A percentile compares a stretch with the other conserved stretches of the same genome.
Conservation (phyloP, 768 basidiomycete species). For the Pleurotus salmoneostramineus region DNA sequence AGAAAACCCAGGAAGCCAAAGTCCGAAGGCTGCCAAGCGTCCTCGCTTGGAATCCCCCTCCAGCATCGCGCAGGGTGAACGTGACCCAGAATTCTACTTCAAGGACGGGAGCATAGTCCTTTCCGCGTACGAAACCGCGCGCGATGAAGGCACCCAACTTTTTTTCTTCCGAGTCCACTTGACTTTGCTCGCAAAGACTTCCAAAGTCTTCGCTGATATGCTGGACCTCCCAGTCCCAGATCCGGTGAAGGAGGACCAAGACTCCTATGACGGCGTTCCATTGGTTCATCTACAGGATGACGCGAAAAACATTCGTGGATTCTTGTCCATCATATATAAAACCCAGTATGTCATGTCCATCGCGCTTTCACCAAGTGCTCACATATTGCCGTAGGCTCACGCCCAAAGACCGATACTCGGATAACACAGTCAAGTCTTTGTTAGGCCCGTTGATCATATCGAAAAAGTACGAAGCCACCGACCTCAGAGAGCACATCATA, state of each 20-base stretch:
- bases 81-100: not conserved
- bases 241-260: not conserved
- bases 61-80: not conserved
- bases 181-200: constrained; percentile 9
- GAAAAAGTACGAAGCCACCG: constrained; percentile 4
- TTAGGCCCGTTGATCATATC: constrained; percentile 5
- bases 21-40: not conserved
- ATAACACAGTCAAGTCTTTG: not conserved
- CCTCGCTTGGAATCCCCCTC: not conserved
- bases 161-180: constrained; percentile 12
- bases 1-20: not conserved
- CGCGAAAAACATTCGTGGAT: constrained; percentile 1
- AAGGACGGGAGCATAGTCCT: not conserved
- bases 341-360: not conserved
- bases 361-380: not conserved
- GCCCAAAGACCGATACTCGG: not conserved
- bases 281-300: constrained; percentile 12
- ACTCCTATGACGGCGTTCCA: constrained; percentile 11
- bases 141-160: not conserved
- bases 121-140: not conserved
- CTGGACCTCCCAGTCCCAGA: constrained; percentile 7
- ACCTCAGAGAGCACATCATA: not conserved
- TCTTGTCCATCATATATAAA: constrained; percentile 9
- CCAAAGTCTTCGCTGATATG: constrained; percentile 12
- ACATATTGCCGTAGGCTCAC: not conserved